phyloP scores from a whole-genome alignment of 106 monocot species.

The Dioscorea alata region DNA sequence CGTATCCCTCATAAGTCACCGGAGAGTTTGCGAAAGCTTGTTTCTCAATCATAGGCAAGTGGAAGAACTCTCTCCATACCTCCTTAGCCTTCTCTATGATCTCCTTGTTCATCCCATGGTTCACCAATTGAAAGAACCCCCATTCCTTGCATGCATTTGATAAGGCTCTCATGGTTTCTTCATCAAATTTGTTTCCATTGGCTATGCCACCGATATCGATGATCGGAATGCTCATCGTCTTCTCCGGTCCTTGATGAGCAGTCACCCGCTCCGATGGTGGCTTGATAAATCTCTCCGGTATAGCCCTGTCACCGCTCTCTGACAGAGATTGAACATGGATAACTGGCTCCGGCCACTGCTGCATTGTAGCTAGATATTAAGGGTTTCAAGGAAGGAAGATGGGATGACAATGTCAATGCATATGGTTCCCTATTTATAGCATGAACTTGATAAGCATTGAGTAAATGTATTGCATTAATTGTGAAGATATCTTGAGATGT shows the following conservation, averaged over 20 bases:
- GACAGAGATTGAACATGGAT: constrained; percentile 25
- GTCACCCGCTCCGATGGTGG: background rate
- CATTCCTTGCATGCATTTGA: constrained; percentile 24
- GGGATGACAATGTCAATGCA: no score
- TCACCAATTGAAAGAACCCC: constrained; percentile 43
- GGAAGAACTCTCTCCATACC: constrained; percentile 33
- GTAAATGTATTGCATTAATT: no score
- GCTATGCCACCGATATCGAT: constrained; percentile 13
- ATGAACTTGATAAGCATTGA: no score
- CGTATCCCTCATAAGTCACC: constrained; percentile 31
- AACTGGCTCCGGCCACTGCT: constrained; percentile 29
- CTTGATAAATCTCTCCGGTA: background rate
- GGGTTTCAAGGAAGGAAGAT: no score
- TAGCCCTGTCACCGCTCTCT: constrained; percentile 2
- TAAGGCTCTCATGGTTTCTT: constrained; percentile 3
- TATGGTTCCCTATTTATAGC: no score
- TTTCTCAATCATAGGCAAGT: constrained; percentile 28
- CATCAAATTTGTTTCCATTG: background rate
- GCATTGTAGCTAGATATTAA: background rate
- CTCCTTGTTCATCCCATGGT: constrained; percentile 25
- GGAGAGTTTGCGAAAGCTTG: constrained; percentile 23
- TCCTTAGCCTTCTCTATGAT: constrained; percentile 8
- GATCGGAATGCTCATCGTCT: constrained; percentile 3
- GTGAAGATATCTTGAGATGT: no score
- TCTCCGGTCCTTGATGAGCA: background rate